Percentiles rank a stretch among this genome's conserved stretches.
phyloP scores from a whole-genome alignment of 1,139 yeast genomes.

The Candida sanyaensis region DNA sequence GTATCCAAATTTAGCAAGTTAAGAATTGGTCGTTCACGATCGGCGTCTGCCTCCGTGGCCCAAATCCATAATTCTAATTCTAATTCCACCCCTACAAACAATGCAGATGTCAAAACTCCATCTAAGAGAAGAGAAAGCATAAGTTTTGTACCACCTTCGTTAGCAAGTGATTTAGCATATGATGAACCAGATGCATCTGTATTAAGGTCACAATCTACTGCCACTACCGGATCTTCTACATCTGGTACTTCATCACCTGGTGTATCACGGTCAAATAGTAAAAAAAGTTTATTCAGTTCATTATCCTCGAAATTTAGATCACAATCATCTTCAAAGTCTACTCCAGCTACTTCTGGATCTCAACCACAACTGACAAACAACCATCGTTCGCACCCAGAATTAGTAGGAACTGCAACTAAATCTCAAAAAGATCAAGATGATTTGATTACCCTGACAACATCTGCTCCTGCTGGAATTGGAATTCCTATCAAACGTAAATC shows the following conservation, averaged over 20 bases:
- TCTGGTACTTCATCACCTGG: constrained; percentile 14
- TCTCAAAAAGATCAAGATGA: constrained; percentile 20
- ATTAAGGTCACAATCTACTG: constrained; percentile 13
- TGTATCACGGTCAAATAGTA: constrained; percentile 27
- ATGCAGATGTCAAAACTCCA: constrained; percentile 15
- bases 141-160: constrained; percentile 12
- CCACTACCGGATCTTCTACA: constrained; percentile 12
- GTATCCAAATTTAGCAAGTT: constrained; percentile 25
- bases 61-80: not conserved
- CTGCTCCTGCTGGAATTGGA: constrained; percentile 23
- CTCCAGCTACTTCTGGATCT: constrained; percentile 15
- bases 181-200: constrained; percentile 11
- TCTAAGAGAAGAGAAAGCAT: constrained; percentile 14
- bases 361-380: constrained; percentile 5
- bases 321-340: constrained; percentile 15
- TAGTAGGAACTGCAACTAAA: constrained; percentile 18
- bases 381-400: constrained; percentile 18
- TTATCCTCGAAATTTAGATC: constrained; percentile 56
- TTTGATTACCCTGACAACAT: constrained; percentile 21
- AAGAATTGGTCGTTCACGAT: constrained; percentile 33
- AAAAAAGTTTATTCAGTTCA: constrained; percentile 46
- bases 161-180: constrained; percentile 15
- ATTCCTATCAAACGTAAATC: constrained; percentile 17
- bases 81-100: not conserved
- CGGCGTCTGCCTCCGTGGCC: constrained; percentile 27